A percentile compares a stretch with the other conserved stretches of the same genome.
These are phyloP conservation scores for Termitomyces eurrhizus DNA, from an alignment of 768 basidiomycete genomes.

Conservation along the genomic window DNA sequence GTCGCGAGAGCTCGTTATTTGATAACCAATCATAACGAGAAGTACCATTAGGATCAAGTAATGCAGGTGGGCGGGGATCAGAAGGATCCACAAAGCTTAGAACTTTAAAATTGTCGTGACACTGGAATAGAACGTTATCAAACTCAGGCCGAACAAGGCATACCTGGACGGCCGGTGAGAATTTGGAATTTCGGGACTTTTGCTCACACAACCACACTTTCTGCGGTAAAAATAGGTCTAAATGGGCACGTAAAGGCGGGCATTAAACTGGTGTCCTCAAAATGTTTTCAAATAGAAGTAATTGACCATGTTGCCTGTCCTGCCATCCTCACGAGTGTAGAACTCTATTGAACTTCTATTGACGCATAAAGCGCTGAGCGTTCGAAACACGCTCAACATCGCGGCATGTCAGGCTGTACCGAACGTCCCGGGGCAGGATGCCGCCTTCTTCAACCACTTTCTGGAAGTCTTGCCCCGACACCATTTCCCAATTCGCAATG, in stretches of 20 bases:
- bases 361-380: conserved; percentile 23
- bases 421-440: conserved; percentile 46
- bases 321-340: too few relatives aligned
- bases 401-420: conserved; percentile 86
- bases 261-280: not conserved
- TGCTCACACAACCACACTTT: not conserved
- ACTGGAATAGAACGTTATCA: conserved; percentile 35
- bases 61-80: conserved; percentile 56
- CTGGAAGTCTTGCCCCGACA: conserved; percentile 38
- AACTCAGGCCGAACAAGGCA: conserved; percentile 41
- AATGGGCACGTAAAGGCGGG: not conserved
- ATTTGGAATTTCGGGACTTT: not conserved
- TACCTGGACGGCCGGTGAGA: conserved; percentile 23
- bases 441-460: conserved; percentile 45
- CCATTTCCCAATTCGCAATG: conserved; percentile 56
- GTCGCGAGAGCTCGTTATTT: not conserved
- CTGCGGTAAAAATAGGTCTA: not conserved
- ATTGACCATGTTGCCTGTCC: not conserved
- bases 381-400: conserved; percentile 66
- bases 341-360: conserved; percentile 14
- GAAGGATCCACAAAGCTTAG: conserved; percentile 34
- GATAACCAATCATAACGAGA: conserved; percentile 1
- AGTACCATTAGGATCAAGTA: conserved; percentile 37
- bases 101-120: conserved; percentile 35
- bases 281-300: not conserved